Evolutionary conservation across 2,329 filamentous ascomycete genomes (phyloP).

Genomic region (Epichloe coenophiala): DNA sequence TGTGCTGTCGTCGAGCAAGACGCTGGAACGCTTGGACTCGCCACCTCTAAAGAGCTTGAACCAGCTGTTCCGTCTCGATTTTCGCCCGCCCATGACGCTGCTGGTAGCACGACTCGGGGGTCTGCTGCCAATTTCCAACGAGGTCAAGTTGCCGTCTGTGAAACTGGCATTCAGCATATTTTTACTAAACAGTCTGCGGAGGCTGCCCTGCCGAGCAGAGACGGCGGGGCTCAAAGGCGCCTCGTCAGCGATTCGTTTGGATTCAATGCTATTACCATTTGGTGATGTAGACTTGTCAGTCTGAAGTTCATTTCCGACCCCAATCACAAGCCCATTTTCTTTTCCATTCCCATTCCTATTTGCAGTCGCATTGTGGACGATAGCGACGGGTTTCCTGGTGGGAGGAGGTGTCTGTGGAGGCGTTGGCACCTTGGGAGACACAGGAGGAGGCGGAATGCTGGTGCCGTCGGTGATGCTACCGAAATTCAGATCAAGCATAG

Average conservation of each 20-base stretch:
- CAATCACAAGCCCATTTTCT: neutral
- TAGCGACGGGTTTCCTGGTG: constrained; percentile 10
- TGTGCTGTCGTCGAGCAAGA: constrained; percentile 25
- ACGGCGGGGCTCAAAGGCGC: constrained; percentile 36
- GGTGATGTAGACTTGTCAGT: constrained; percentile 5
- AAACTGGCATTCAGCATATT: constrained; percentile 40
- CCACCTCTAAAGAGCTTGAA: constrained; percentile 38
- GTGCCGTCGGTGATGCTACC: constrained; percentile 47
- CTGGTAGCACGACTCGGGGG: constrained; percentile 39
- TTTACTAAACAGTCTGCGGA: constrained; percentile 44
- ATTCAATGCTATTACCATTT: constrained; percentile 30
- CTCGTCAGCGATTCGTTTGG: constrained; percentile 38
- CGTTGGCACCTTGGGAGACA: constrained; percentile 38
- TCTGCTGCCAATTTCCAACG: constrained; percentile 24
- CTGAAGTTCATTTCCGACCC: neutral
- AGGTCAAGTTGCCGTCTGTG: constrained; percentile 33
- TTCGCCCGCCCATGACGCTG: constrained; percentile 37
- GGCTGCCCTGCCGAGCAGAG: constrained; percentile 40
- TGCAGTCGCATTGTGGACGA: neutral
- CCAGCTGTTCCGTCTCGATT: constrained; percentile 44
- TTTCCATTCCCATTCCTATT: neutral
- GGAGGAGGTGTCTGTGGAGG: constrained; percentile 25
- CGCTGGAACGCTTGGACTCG: constrained; percentile 27
- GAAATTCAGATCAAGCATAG: constrained; percentile 44
- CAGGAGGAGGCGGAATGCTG: constrained; percentile 43